These are phyloP conservation scores for Quercus phellos DNA, from an alignment of 331 rosid genomes.

Conservation along the genomic window DNA sequence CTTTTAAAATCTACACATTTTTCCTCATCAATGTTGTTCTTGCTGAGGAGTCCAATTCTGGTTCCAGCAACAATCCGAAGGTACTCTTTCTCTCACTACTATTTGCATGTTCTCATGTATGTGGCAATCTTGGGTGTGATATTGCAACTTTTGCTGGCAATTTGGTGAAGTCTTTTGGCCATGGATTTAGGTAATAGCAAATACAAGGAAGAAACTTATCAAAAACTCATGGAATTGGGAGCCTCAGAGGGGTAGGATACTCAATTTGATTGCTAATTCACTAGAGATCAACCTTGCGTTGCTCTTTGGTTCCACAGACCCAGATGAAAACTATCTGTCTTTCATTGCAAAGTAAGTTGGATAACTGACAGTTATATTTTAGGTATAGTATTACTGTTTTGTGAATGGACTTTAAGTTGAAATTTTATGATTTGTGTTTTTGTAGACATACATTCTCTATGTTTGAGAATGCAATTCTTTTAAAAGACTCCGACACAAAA, in stretches of 20 bases:
- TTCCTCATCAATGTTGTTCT: slow-evolving; percentile 57
- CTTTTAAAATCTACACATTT: slow-evolving; percentile 78
- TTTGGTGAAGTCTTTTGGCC: slow-evolving; percentile 10
- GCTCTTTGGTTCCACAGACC: slow-evolving; percentile 74
- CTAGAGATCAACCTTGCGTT: slow-evolving; percentile 72
- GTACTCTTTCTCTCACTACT: slow-evolving; percentile 21
- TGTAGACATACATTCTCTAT: slow-evolving; percentile 61
- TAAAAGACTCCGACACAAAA: slow-evolving; percentile 69
- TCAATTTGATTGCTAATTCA: slow-evolving; percentile 80
- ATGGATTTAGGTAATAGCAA: slow-evolving; percentile 48
- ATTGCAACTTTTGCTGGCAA: background rate
- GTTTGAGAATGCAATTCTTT: slow-evolving; percentile 62
- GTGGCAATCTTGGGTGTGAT: background rate
- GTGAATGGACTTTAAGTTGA: slow-evolving; percentile 11
- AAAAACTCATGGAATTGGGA: slow-evolving; percentile 89
- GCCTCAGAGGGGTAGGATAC: slow-evolving; percentile 72
- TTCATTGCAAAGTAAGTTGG: slow-evolving; percentile 69
- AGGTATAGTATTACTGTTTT: background rate
- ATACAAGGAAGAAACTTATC: slow-evolving; percentile 57
- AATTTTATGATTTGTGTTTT: slow-evolving; percentile 19
- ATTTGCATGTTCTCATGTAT: background rate
- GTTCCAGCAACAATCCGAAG: slow-evolving; percentile 43
- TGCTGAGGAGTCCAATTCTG: slow-evolving; percentile 45
- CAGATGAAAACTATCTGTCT: slow-evolving; percentile 72
- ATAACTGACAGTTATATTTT: background rate